phyloP scores from a whole-genome alignment of 768 basidiomycete genomes.

The Chalciporus pseudorubinellus region DNA sequence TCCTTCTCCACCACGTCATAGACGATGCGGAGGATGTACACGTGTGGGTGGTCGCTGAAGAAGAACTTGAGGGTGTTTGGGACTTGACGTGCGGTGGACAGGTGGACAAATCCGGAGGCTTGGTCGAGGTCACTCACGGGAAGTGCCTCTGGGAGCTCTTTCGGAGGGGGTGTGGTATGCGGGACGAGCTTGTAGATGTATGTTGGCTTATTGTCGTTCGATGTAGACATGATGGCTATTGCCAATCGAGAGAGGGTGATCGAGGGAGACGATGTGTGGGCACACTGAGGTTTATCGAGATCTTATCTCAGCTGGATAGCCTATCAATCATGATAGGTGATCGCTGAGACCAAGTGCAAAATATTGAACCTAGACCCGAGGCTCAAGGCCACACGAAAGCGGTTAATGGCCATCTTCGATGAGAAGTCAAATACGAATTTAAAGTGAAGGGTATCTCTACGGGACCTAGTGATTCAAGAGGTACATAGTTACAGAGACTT shows the following conservation, averaged over 20 bases:
- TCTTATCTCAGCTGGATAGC: not conserved
- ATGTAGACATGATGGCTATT: conserved; percentile 3
- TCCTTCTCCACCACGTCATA: conserved; percentile 40
- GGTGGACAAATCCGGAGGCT: conserved; percentile 50
- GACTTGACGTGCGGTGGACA: conserved; percentile 52
- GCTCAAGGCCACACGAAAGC: too few species aligned
- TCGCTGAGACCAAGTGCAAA: too few species aligned
- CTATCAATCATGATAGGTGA: too few species aligned
- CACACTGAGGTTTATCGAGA: not conserved
- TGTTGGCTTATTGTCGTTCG: conserved; percentile 31
- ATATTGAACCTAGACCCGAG: too few species aligned
- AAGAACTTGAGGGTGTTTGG: conserved; percentile 46
- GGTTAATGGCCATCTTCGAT: too few species aligned
- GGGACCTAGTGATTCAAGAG: conserved; percentile 1
- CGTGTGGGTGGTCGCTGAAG: conserved; percentile 38
- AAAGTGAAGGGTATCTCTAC: conserved; percentile 28
- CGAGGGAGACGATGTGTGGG: not conserved
- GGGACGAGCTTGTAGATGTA: conserved; percentile 65
- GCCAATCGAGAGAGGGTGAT: too few species aligned
- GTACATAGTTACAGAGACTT: conserved; percentile 26
- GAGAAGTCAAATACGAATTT: not conserved
- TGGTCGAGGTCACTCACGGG: conserved; percentile 51
- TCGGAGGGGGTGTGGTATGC: conserved; percentile 37
- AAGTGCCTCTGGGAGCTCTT: conserved; percentile 43
- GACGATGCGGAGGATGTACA: conserved; percentile 44